phyloP scores from a whole-genome alignment of 768 basidiomycete genomes.

The Xerocomus spinulosus region DNA sequence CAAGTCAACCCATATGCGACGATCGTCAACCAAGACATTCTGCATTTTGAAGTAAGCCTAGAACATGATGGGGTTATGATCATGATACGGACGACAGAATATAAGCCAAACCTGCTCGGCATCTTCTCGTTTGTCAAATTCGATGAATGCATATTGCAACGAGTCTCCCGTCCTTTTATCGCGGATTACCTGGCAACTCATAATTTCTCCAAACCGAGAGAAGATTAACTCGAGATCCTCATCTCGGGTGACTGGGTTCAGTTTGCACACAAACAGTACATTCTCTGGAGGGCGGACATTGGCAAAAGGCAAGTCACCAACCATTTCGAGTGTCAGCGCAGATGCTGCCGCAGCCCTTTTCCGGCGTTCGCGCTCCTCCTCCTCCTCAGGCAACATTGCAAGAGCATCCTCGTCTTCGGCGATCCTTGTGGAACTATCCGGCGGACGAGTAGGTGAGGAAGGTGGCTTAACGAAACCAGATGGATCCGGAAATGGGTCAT shows the following conservation, averaged over 20 bases:
- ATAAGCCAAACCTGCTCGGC: constrained; percentile 75
- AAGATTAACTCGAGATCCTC: constrained; percentile 98
- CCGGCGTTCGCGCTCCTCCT: constrained; percentile 75
- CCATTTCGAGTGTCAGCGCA: constrained; percentile 97
- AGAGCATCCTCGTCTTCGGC: constrained; percentile 93
- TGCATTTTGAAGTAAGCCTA: constrained; percentile 99
- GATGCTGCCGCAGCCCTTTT: constrained; percentile 88
- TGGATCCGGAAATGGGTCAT: constrained; percentile 95
- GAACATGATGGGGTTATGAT: constrained; percentile 5
- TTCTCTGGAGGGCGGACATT: constrained; percentile 98
- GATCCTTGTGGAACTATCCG: constrained; percentile 84
- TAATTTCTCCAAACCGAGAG: constrained; percentile 89
- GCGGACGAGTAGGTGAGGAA: constrained; percentile 72
- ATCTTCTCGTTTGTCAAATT: constrained; percentile 90
- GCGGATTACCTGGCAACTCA: constrained; percentile 96
- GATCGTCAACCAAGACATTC: constrained; percentile 62
- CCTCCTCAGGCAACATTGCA: constrained; percentile 77
- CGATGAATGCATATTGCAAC: constrained; percentile 97
- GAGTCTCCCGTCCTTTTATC: constrained; percentile 96
- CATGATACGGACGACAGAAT: background rate
- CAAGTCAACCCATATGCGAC: constrained; percentile 99
- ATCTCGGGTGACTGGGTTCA: constrained; percentile 91
- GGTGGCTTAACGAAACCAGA: constrained; percentile 67
- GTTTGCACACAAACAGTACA: constrained; percentile 97
- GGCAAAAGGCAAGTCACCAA: constrained; percentile 96